phyloP scores from a whole-genome alignment of 192 early-diverging fungal species.

The Backusella westeae region DNA sequence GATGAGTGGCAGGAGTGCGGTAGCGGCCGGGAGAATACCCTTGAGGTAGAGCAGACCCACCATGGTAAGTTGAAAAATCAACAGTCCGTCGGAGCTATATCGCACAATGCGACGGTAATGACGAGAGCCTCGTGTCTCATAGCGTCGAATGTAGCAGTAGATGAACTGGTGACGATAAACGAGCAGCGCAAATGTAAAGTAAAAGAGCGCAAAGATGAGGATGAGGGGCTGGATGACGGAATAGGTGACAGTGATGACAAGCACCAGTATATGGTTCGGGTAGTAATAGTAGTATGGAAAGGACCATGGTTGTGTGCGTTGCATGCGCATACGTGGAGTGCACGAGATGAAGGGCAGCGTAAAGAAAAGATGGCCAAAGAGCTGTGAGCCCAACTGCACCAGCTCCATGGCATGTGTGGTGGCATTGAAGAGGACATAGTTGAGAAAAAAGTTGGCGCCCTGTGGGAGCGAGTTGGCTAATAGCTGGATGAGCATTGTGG shows the following conservation, averaged over 20 bases:
- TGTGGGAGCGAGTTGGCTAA: conserved; percentile 51
- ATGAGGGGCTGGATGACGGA: conserved; percentile 59
- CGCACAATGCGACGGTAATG: conserved; percentile 53
- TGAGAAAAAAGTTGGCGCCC: conserved; percentile 62
- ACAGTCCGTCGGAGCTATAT: conserved; percentile 54
- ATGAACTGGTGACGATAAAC: conserved; percentile 64
- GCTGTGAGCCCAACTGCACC: conserved; percentile 54
- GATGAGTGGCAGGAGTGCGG: conserved; percentile 41
- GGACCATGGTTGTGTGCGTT: conserved; percentile 46
- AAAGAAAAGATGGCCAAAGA: conserved; percentile 48
- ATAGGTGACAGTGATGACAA: conserved; percentile 63
- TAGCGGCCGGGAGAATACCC: conserved; percentile 37
- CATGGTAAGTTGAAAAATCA: conserved; percentile 59
- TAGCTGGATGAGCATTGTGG: conserved; percentile 47
- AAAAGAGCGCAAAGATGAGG: conserved; percentile 49
- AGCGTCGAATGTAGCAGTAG: conserved; percentile 58
- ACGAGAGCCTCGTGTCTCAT: conserved; percentile 52
- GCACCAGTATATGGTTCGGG: conserved; percentile 54
- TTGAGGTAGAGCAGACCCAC: conserved; percentile 52
- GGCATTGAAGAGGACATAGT: conserved; percentile 59
- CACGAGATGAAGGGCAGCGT: conserved; percentile 44
- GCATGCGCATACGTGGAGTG: conserved; percentile 53
- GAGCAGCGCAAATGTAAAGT: conserved; percentile 49
- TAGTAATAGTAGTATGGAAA: conserved; percentile 66
- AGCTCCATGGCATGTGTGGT: conserved; percentile 58